phyloP scores from a whole-genome alignment of 768 basidiomycete species.

The Austroboletus festivus region DNA sequence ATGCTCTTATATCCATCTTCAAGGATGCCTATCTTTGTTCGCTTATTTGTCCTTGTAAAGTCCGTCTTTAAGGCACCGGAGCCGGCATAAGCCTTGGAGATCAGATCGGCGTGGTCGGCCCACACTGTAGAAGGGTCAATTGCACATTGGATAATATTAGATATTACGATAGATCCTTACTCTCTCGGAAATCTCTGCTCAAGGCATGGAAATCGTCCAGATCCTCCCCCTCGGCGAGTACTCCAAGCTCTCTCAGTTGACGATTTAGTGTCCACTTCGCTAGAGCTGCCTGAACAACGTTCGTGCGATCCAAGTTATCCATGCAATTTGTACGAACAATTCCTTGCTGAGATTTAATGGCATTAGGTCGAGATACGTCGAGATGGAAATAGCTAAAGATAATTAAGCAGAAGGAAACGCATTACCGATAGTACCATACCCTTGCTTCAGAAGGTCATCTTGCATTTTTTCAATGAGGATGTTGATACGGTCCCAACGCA shows the following conservation, averaged over 20 bases:
- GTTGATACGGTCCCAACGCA: constrained; percentile 93
- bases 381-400: constrained; percentile 72
- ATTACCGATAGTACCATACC: constrained; percentile 39
- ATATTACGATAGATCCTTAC: constrained; percentile 44
- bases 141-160: background rate
- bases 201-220: constrained; percentile 82
- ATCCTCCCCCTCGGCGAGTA: constrained; percentile 66
- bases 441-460: constrained; percentile 64
- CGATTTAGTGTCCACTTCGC: constrained; percentile 80
- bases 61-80: constrained; percentile 96
- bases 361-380: constrained; percentile 43
- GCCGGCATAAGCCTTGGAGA: constrained; percentile 89
- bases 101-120: constrained; percentile 93
- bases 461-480: constrained; percentile 74
- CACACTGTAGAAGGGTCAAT: constrained; percentile 61
- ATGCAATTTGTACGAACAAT: constrained; percentile 94
- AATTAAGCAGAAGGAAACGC: constrained; percentile 4
- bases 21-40: constrained; percentile 74
- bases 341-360: constrained; percentile 65
- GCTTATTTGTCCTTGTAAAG: constrained; percentile 89
- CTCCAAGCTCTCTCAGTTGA: constrained; percentile 71
- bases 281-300: constrained; percentile 90
- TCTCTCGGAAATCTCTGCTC: constrained; percentile 80
- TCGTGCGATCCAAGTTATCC: constrained; percentile 96
- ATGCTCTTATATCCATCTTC: constrained; percentile 86